Conservation (phyloP, 495 filamentous ascomycete species). For the Acidiella bohemica region DNA sequence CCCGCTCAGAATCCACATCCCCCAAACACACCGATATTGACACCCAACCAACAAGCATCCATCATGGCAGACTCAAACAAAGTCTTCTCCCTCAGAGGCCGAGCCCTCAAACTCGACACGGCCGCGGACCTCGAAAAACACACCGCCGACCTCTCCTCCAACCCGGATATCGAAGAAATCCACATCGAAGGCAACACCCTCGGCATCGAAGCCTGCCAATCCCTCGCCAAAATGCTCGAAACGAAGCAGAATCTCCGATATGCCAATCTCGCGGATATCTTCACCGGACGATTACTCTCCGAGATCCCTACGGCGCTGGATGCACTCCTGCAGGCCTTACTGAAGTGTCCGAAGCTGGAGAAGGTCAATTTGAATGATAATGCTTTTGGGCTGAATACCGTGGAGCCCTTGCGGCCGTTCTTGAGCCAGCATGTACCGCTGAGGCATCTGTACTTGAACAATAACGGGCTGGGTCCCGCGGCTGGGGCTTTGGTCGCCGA, state of each 20-base stretch:
- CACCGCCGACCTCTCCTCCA: slow-evolving; percentile 56
- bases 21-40: neutral
- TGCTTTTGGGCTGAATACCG: slow-evolving; percentile 86
- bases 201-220: slow-evolving; percentile 72
- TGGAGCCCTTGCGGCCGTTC: slow-evolving; percentile 48
- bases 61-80: slow-evolving; percentile 40
- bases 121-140: slow-evolving; percentile 77
- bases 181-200: slow-evolving; percentile 79
- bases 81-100: slow-evolving; percentile 66
- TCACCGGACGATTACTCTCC: slow-evolving; percentile 81
- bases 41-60: neutral
- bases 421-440: slow-evolving; percentile 73
- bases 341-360: slow-evolving; percentile 67
- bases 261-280: slow-evolving; percentile 91
- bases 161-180: slow-evolving; percentile 68
- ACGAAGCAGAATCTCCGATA: slow-evolving; percentile 66
- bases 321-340: slow-evolving; percentile 69
- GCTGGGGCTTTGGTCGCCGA: slow-evolving; percentile 79
- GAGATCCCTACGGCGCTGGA: slow-evolving; percentile 87
- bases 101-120: slow-evolving; percentile 77
- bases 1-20: no score
- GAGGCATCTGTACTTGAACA: slow-evolving; percentile 85
- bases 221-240: slow-evolving; percentile 63
- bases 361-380: slow-evolving; percentile 96
- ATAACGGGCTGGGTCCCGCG: slow-evolving; percentile 90